Evolutionary conservation across 2,329 filamentous ascomycete species (phyloP).

Genomic region (Alternaria viburni): DNA sequence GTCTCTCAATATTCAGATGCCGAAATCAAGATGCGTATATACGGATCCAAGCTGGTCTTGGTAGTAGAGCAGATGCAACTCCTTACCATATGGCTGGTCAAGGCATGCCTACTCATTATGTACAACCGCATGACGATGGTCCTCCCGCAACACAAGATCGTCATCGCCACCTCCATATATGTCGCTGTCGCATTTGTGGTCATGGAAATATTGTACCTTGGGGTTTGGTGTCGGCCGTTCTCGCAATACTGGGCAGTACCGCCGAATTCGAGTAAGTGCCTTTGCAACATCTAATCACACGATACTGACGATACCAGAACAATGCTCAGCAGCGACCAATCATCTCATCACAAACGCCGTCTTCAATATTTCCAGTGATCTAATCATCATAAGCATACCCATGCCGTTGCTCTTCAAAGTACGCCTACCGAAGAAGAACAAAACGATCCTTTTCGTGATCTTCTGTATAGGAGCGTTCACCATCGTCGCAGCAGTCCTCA

Average conservation of each 20-base stretch:
- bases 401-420: conserved; percentile 55
- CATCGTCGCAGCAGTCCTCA: conserved; percentile 64
- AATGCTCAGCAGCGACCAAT: conserved; percentile 53
- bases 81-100: conserved; percentile 59
- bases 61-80: conserved; percentile 62
- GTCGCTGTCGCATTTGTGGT: conserved; percentile 54
- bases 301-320: conserved; percentile 28
- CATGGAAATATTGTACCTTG: conserved; percentile 58
- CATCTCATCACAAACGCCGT: conserved; percentile 50
- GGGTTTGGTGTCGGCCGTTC: conserved; percentile 63
- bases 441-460: conserved; percentile 60
- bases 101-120: conserved; percentile 61
- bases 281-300: not conserved
- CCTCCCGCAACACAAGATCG: conserved; percentile 37
- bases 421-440: conserved; percentile 55
- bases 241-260: conserved; percentile 61
- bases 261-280: conserved; percentile 33
- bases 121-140: conserved; percentile 57
- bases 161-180: conserved; percentile 55
- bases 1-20: conserved; percentile 40
- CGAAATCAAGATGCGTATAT: conserved; percentile 52
- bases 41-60: conserved; percentile 63
- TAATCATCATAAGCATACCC: conserved; percentile 55
- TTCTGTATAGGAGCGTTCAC: conserved; percentile 61
- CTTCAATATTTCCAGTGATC: conserved; percentile 56